Base-by-base conservation (phyloP, 306 rosid genomes). In the Quercus variabilis region DNA sequence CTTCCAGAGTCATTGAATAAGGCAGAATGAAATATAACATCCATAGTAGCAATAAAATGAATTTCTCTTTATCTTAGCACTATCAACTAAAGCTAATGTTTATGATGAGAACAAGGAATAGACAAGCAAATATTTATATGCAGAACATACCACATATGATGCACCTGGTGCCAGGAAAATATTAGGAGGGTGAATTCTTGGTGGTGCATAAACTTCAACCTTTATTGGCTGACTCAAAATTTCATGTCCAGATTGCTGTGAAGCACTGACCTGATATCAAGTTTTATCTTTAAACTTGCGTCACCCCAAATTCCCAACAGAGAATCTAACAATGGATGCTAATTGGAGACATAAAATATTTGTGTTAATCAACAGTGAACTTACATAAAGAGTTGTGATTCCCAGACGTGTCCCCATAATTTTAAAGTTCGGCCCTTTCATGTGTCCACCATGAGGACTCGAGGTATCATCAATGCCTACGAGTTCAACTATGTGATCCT, bases 171-270 rank as follows among this genome's bases (percentile, higher is more conserved):
- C 86, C 76, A 94, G 92, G 81, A 88, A 92, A 75, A 94, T 85
- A 73, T 83, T 86, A 1, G 78, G 82, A 72, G 99, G 99, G 72
- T 85, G 83, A 46, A 94, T 85, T 77, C 75, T 88, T 33, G 97
- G 99, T 55, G 90, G 89, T 74, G 92, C 94, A 83, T 94, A 94
- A 76, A 92, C 97, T 87, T 94, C 99, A 70, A 94, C 89, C 84
- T 78, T 91, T 81, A 94, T 88, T 76, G 90, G 87, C 85, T 87
- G 86, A 79, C 97, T 94, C 49, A 76, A 84, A 54, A 92, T 83
- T 77, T 87, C 89, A 62, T 82, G 82, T 71, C 99, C 97, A 75
- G 85, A 92, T 73, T 83, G 90, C 83, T 85, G 93, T 35, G 79
- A 68, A 23, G 91, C 83, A 17, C 93, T 90, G 83, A 94, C 97